A percentile compares a stretch with the other conserved stretches of the same genome.
These are phyloP conservation scores for Aspergillus cejpii DNA, from an alignment of 2,329 filamentous ascomycete genomes.

Conservation along the genomic window DNA sequence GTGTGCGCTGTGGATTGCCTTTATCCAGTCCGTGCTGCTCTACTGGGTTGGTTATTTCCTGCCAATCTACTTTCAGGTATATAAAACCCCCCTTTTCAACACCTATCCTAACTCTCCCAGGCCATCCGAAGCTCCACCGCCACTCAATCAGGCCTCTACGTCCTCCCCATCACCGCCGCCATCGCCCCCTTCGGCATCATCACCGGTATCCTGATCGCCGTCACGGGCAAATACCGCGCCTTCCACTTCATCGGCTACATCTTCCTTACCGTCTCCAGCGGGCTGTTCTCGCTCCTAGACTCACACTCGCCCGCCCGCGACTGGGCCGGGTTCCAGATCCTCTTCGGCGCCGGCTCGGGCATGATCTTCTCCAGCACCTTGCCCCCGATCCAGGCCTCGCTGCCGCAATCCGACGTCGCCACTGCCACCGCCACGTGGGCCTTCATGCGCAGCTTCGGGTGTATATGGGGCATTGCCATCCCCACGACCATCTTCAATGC, in stretches of 20 bases:
- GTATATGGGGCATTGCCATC: constrained; percentile 28
- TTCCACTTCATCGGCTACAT: constrained; percentile 27
- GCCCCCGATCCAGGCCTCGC: constrained; percentile 25
- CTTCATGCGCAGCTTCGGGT: constrained; percentile 29
- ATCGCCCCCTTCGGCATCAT: constrained; percentile 25
- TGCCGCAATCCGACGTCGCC: constrained; percentile 26
- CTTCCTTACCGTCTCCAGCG: constrained; percentile 22
- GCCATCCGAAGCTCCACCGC: constrained; percentile 34
- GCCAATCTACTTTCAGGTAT: constrained; percentile 45
- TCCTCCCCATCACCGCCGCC: constrained; percentile 26
- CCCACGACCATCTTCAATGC: constrained; percentile 30
- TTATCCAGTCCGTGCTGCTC: constrained; percentile 13
- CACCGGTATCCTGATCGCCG: constrained; percentile 28
- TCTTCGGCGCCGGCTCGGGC: constrained; percentile 23
- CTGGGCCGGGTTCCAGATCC: constrained; percentile 29
- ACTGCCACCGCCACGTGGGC: constrained; percentile 23
- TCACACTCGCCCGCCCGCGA: constrained; percentile 18
- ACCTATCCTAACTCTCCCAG: no score
- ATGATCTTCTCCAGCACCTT: constrained; percentile 21
- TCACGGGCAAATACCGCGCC: constrained; percentile 30
- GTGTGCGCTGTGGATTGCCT: constrained; percentile 5
- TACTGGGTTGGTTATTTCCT: constrained; percentile 30
- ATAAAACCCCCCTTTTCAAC: no score
- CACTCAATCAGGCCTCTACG: constrained; percentile 24
- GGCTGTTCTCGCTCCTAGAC: constrained; percentile 24